Conservation (phyloP, 2,329 filamentous ascomycete species). For the Colletotrichum tofieldiae region DNA sequence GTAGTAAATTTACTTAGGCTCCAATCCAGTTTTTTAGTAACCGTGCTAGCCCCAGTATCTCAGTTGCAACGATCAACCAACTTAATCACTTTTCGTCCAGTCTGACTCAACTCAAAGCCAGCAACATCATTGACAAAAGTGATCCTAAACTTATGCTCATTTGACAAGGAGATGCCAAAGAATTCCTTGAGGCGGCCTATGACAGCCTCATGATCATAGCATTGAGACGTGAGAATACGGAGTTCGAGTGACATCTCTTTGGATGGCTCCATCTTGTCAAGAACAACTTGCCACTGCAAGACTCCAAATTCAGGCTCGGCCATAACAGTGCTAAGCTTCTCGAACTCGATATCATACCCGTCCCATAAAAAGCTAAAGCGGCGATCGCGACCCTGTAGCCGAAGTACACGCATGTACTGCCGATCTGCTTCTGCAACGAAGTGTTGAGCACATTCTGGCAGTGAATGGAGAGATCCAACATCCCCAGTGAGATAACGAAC, state of each 20-base stretch:
- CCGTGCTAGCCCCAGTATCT: too few species aligned
- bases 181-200: too few species aligned
- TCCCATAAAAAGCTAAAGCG: slow-evolving; percentile 62
- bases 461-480: slow-evolving; percentile 56
- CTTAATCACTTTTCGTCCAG: too few species aligned
- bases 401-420: slow-evolving; percentile 53
- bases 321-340: slow-evolving; percentile 48
- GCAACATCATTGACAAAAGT: too few species aligned
- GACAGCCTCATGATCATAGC: too few species aligned
- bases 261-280: slow-evolving; percentile 48
- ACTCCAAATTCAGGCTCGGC: slow-evolving; percentile 48
- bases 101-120: too few species aligned
- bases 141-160: too few species aligned
- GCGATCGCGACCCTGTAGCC: slow-evolving; percentile 58
- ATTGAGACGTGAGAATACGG: background rate
- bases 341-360: slow-evolving; percentile 57
- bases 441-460: slow-evolving; percentile 46
- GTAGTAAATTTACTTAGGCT: too few species aligned
- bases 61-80: too few species aligned
- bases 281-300: slow-evolving; percentile 61
- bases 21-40: too few species aligned
- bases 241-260: background rate
- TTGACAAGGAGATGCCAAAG: too few species aligned
- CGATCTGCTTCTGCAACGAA: slow-evolving; percentile 45
- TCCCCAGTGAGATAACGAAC: slow-evolving; percentile 62